Evolutionary conservation across 495 filamentous ascomycete species (phyloP).

Genomic region (Astrothelium macrocarpum): DNA sequence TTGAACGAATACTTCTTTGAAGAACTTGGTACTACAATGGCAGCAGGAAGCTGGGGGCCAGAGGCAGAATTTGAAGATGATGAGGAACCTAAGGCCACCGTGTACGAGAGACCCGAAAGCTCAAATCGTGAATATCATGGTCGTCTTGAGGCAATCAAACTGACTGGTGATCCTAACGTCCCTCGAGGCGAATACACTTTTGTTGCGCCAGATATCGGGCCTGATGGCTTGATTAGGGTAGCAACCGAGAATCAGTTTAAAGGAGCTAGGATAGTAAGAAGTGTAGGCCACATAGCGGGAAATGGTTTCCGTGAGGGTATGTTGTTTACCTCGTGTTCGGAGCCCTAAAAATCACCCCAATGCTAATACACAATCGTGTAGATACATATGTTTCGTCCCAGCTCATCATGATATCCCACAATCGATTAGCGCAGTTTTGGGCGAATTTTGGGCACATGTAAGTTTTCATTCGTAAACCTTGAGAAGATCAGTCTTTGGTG

Average conservation of each 20-base stretch:
- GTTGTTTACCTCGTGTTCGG: constrained; percentile 19
- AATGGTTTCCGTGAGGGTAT: constrained; percentile 60
- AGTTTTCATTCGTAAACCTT: too few relatives aligned
- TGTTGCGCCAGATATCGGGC: constrained; percentile 63
- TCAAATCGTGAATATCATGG: constrained; percentile 35
- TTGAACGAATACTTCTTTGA: not conserved
- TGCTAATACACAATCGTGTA: constrained; percentile 8
- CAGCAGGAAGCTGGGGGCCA: constrained; percentile 11
- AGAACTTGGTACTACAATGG: not conserved
- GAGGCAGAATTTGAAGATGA: constrained; percentile 10
- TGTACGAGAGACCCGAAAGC: constrained; percentile 4
- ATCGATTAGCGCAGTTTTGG: constrained; percentile 80
- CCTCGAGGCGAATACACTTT: constrained; percentile 79
- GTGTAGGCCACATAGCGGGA: constrained; percentile 65
- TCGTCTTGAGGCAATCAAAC: constrained; percentile 68
- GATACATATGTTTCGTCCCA: constrained; percentile 65
- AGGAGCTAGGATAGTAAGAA: constrained; percentile 66
- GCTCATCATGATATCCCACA: constrained; percentile 66
- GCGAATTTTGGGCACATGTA: constrained; percentile 65
- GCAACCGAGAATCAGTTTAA: constrained; percentile 58
- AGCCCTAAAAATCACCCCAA: not conserved
- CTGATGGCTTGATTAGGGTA: constrained; percentile 48
- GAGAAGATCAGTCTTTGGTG: too few relatives aligned
- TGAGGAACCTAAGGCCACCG: too few relatives aligned
- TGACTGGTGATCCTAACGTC: constrained; percentile 84